Evolutionary conservation across 495 filamentous ascomycete genomes (phyloP).

Genomic region (Collariella sp.): DNA sequence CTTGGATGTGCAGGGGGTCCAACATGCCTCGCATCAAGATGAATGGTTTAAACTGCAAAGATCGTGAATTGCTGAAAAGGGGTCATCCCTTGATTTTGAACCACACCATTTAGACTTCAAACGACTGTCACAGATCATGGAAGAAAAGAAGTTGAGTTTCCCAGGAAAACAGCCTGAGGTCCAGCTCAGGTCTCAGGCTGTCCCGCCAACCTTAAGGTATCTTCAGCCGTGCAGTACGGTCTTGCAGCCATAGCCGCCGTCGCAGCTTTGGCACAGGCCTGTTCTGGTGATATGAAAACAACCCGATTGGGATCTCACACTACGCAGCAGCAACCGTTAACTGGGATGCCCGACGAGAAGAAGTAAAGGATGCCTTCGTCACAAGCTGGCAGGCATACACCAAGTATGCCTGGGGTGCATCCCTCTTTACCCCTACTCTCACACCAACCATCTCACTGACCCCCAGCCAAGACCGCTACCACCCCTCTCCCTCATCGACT

Average conservation of each 20-base stretch:
- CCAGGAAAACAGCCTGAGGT: neutral
- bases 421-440: neutral
- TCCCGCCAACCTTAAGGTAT: neutral
- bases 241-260: neutral
- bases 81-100: neutral
- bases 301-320: neutral
- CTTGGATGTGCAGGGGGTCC: too few species aligned
- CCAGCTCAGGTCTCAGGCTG: too few species aligned
- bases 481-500: slow-evolving; percentile 70
- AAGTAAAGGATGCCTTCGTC: slow-evolving; percentile 78
- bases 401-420: slow-evolving; percentile 84
- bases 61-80: neutral
- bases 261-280: neutral
- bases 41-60: too few species aligned
- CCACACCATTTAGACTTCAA: neutral
- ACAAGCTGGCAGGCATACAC: slow-evolving; percentile 89
- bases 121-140: neutral
- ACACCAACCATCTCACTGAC: too few species aligned
- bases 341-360: neutral
- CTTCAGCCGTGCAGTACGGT: neutral
- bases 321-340: neutral
- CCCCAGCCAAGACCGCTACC: slow-evolving; percentile 73
- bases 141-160: neutral
- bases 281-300: neutral
- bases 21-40: too few species aligned